phyloP scores from a whole-genome alignment of 176 grass and related monocot genomes.

The Raddia guianensis region DNA sequence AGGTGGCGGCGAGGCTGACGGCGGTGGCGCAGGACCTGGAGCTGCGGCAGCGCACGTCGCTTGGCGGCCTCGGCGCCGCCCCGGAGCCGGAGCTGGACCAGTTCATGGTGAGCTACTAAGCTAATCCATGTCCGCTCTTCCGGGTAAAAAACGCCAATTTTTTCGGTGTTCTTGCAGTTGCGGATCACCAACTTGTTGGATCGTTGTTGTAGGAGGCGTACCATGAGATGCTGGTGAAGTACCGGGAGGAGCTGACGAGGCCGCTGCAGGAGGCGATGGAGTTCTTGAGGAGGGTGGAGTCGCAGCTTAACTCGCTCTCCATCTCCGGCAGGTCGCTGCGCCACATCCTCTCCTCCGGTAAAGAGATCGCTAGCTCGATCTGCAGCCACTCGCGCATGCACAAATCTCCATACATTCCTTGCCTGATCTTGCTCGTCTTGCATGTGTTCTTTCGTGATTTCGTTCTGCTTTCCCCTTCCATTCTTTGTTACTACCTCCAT shows the following conservation, averaged over 20 bases:
- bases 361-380: neutral
- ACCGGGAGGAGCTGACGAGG: conserved; percentile 87
- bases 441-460: conserved; percentile 13
- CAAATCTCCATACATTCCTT: neutral
- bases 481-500: conserved; percentile 9
- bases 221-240: conserved; percentile 98
- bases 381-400: neutral
- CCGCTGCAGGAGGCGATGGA: conserved; percentile 97
- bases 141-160: neutral
- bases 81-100: conserved; percentile 94
- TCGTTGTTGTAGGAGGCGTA: conserved; percentile 75
- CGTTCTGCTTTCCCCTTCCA: neutral
- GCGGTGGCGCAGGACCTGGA: conserved; percentile 80
- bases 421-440: neutral
- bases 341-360: conserved; percentile 84
- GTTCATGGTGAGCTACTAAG: conserved; percentile 71
- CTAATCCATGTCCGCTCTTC: neutral
- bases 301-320: conserved; percentile 88
- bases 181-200: neutral
- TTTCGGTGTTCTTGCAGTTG: neutral
- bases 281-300: conserved; percentile 84
- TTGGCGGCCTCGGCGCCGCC: conserved; percentile 56
- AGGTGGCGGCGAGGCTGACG: conserved; percentile 70
- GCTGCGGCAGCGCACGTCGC: conserved; percentile 61
- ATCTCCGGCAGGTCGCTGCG: conserved; percentile 81